Conservation (phyloP, 495 filamentous ascomycete species). For the Neurospora sp. region DNA sequence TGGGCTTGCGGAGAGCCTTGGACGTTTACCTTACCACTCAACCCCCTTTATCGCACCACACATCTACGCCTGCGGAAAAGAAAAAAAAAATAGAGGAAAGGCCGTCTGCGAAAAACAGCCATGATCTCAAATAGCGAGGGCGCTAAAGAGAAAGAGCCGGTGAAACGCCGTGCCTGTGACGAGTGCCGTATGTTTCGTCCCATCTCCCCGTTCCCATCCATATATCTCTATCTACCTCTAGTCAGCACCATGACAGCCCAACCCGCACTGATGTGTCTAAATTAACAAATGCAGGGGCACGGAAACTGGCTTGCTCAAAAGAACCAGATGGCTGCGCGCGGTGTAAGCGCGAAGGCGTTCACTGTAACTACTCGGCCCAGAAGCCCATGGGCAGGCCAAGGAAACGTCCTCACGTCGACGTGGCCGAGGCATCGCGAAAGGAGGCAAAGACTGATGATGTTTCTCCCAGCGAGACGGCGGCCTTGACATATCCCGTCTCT, state of each 20-base stretch:
- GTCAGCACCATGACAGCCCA: not conserved
- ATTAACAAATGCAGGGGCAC: constrained; percentile 31
- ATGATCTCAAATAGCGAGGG: not conserved
- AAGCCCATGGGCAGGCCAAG: constrained; percentile 54
- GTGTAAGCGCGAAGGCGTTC: constrained; percentile 42
- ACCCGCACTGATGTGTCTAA: constrained; percentile 12
- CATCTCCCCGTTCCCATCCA: not conserved
- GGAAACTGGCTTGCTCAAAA: constrained; percentile 54
- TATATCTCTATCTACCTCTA: not conserved
- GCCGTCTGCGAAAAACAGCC: not conserved
- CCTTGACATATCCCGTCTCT: not conserved
- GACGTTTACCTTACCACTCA: not conserved
- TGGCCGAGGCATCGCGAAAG: constrained; percentile 3
- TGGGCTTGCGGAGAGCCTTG: not conserved
- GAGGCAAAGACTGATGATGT: not conserved
- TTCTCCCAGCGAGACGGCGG: not conserved
- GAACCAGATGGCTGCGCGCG: constrained; percentile 45
- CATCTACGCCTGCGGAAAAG: not conserved
- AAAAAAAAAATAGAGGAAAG: not conserved
- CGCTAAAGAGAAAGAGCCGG: constrained; percentile 2
- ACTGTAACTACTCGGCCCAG: constrained; percentile 49
- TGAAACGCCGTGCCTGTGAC: constrained; percentile 49
- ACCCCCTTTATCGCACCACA: not conserved
- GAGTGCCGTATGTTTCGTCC: constrained; percentile 46
- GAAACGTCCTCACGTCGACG: constrained; percentile 40